These are phyloP conservation scores for Jamesozyma gamospora DNA, from an alignment of 805 yeast species.

Conservation along the genomic window DNA sequence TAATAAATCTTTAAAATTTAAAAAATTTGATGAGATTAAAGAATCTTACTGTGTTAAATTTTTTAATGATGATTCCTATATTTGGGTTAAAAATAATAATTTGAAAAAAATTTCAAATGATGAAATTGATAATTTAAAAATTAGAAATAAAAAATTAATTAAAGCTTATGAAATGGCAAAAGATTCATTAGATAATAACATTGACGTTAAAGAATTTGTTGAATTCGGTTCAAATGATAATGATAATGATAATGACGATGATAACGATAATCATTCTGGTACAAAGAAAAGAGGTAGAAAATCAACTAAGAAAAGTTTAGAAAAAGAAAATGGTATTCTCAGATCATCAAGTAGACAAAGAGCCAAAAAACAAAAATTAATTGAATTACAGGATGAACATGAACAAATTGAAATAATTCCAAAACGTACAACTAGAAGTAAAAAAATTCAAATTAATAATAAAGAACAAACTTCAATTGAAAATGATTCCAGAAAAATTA, in stretches of 20 bases:
- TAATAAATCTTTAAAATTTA: constrained; percentile 20
- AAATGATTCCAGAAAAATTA: constrained; percentile 7
- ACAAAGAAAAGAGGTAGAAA: constrained; percentile 15
- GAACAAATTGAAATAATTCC: too few relatives aligned
- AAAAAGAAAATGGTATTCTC: constrained; percentile 15
- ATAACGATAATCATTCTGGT: constrained; percentile 25
- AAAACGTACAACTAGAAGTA: constrained; percentile 5
- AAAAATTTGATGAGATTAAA: constrained; percentile 12
- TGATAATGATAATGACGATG: constrained; percentile 26
- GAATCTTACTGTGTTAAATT: constrained; percentile 27
- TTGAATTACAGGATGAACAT: constrained; percentile 25
- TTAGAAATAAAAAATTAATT: constrained; percentile 34
- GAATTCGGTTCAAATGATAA: constrained; percentile 28
- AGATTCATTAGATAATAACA: constrained; percentile 24
- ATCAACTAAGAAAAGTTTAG: constrained; percentile 8
- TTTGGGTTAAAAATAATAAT: constrained; percentile 25
- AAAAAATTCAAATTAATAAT: background rate
- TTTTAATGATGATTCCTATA: constrained; percentile 28
- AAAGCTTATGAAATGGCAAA: constrained; percentile 45
- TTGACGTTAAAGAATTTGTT: constrained; percentile 27
- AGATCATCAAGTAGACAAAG: constrained; percentile 14
- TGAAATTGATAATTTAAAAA: constrained; percentile 35
- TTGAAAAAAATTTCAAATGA: constrained; percentile 13
- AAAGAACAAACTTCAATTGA: constrained; percentile 5
- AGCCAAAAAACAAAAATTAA: constrained; percentile 8